Conservation (phyloP, 1,284 basidiomycete species). For the Ganoderma resinaceum region DNA sequence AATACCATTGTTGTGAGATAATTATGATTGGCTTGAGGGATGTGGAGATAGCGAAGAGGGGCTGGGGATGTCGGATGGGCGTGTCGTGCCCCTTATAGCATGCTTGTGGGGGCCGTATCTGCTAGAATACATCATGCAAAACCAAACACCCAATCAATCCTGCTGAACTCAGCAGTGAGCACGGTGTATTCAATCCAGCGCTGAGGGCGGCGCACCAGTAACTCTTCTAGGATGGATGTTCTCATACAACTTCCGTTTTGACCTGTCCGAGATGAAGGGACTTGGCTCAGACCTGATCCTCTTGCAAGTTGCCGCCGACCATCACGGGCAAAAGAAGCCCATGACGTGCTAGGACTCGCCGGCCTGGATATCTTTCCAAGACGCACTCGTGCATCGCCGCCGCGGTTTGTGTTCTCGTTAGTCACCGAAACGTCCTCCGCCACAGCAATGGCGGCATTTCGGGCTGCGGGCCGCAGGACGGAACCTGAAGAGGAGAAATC, state of each 20-base stretch:
- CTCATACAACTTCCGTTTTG: constrained; percentile 19
- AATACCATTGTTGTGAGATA: constrained; percentile 13
- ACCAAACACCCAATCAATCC: constrained; percentile 5
- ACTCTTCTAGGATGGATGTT: constrained; percentile 25
- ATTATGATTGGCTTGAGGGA: background rate
- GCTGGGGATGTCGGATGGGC: background rate
- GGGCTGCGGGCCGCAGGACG: constrained; percentile 4
- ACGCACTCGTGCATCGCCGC: background rate
- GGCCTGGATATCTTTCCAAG: background rate
- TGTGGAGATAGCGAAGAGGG: background rate
- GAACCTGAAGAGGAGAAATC: constrained; percentile 16
- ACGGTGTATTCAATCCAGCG: background rate
- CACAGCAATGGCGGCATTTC: background rate
- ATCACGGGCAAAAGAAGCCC: background rate
- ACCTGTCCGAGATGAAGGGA: background rate
- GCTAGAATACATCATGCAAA: constrained; percentile 23
- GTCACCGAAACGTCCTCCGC: background rate
- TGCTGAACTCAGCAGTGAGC: background rate
- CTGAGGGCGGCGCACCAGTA: constrained; percentile 9
- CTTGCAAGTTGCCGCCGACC: background rate
- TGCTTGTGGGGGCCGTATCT: constrained; percentile 7
- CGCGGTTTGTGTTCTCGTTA: background rate
- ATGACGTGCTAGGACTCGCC: background rate
- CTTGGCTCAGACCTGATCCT: background rate
- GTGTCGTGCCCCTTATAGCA: constrained; percentile 9